Evolutionary conservation across 2,329 filamentous ascomycete species (phyloP).

Genomic region (Scedosporium minutisporum): DNA sequence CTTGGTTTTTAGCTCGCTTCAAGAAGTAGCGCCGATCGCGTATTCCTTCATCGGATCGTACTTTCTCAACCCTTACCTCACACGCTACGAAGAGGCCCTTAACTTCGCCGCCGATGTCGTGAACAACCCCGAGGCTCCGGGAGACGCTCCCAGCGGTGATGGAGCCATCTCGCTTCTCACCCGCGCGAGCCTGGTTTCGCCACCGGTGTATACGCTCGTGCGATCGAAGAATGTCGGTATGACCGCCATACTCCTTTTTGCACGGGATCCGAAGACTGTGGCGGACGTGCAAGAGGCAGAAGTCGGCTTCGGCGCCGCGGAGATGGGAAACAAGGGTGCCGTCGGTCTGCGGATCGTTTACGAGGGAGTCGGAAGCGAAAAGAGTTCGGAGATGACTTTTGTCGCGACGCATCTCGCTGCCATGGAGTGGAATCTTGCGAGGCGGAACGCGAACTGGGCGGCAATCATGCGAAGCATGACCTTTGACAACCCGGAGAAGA

Average conservation of each 20-base stretch:
- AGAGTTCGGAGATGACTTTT: conserved; percentile 63
- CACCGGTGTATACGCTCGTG: conserved; percentile 55
- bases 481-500: conserved; percentile 50
- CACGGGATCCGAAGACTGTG: conserved; percentile 52
- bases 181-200: conserved; percentile 21
- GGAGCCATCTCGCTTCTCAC: conserved; percentile 11
- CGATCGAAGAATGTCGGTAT: conserved; percentile 71
- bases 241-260: conserved; percentile 83
- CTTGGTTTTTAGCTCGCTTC: conserved; percentile 52
- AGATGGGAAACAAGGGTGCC: conserved; percentile 94
- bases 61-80: conserved; percentile 66
- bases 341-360: conserved; percentile 68
- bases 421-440: conserved; percentile 67
- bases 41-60: conserved; percentile 79
- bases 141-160: conserved; percentile 8
- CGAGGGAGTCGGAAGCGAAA: conserved; percentile 21
- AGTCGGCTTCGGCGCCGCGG: conserved; percentile 72
- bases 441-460: conserved; percentile 82
- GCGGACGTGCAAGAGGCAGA: conserved; percentile 64
- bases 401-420: conserved; percentile 81
- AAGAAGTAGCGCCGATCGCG: conserved; percentile 80
- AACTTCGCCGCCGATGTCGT: conserved; percentile 47
- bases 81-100: conserved; percentile 61
- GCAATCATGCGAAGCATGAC: conserved; percentile 71
- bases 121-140: conserved; percentile 8